A percentile compares a stretch with the other conserved stretches of the same genome.
Evolutionary conservation across 2,329 filamentous ascomycete species (phyloP).

Genomic region (Phialocephala subalpina): DNA sequence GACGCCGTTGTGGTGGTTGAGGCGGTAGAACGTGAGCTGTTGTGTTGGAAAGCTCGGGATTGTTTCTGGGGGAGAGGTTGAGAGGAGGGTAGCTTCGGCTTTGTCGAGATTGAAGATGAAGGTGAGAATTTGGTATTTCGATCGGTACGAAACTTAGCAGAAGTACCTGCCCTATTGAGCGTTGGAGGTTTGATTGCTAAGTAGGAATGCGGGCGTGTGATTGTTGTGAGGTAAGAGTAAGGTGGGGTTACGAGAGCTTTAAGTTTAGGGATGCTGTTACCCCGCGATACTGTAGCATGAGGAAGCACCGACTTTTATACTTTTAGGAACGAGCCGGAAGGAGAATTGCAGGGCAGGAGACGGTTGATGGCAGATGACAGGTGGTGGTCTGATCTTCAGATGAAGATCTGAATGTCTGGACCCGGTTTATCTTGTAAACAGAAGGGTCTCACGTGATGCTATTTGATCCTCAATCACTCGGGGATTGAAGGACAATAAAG

Average conservation of each 20-base stretch:
- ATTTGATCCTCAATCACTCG: not conserved
- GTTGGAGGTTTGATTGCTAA: slow-evolving; percentile 3
- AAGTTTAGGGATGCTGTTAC: too few relatives aligned
- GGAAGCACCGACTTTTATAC: not conserved
- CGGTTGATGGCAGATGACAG: too few relatives aligned
- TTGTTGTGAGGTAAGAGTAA: not conserved
- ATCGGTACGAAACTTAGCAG: not conserved
- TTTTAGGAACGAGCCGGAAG: too few relatives aligned
- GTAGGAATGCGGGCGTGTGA: not conserved
- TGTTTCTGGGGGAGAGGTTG: not conserved
- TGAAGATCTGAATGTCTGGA: too few relatives aligned
- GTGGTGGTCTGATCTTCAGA: too few relatives aligned
- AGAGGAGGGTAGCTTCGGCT: not conserved
- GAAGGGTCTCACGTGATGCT: not conserved
- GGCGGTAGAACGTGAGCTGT: too few relatives aligned
- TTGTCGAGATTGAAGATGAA: not conserved
- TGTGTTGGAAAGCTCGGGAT: not conserved
- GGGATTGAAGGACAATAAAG: too few relatives aligned
- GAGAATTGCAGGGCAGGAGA: not conserved
- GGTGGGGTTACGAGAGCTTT: slow-evolving; percentile 1
- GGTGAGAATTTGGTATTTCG: not conserved
- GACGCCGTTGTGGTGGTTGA: too few relatives aligned
- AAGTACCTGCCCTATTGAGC: not conserved
- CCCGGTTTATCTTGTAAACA: not conserved
- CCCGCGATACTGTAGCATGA: slow-evolving; percentile 3